A percentile compares a stretch with the other conserved stretches of the same genome.
phyloP scores from a whole-genome alignment of 208 protist species.

The Herpetomonas tarakana region DNA sequence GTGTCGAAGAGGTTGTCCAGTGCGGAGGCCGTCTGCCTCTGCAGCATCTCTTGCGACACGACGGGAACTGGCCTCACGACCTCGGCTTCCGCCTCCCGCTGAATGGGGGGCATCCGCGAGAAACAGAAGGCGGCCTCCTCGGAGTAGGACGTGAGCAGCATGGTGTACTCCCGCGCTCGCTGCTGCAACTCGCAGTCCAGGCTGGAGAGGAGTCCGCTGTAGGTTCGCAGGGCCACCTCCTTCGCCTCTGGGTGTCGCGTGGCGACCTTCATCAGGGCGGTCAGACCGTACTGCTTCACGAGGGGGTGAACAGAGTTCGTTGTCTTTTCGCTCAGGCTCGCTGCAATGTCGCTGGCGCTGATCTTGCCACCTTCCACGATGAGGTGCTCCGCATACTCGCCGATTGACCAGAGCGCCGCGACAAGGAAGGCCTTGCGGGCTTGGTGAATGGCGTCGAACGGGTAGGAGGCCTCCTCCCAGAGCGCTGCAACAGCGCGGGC shows the following conservation, averaged over 20 bases:
- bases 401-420: slow-evolving; percentile 94
- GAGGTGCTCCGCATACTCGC: slow-evolving; percentile 96
- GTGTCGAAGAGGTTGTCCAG: slow-evolving; percentile 78
- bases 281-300: slow-evolving; percentile 93
- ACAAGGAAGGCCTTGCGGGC: slow-evolving; percentile 90
- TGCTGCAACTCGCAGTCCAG: slow-evolving; percentile 95
- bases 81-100: slow-evolving; percentile 12
- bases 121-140: slow-evolving; percentile 75
- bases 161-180: slow-evolving; percentile 90
- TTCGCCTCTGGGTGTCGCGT: slow-evolving; percentile 65
- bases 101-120: slow-evolving; percentile 79
- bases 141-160: slow-evolving; percentile 71
- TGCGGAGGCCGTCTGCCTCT: slow-evolving; percentile 43
- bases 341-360: slow-evolving; percentile 41
- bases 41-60: slow-evolving; percentile 43
- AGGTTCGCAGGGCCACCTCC: slow-evolving; percentile 38
- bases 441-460: slow-evolving; percentile 74
- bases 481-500: slow-evolving; percentile 83
- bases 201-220: slow-evolving; percentile 55
- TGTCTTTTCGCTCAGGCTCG: slow-evolving; percentile 62
- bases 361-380: slow-evolving; percentile 20
- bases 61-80: slow-evolving; percentile 58
- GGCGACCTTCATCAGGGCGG: slow-evolving; percentile 93
- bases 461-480: slow-evolving; percentile 81
- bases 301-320: slow-evolving; percentile 59